Base-by-base conservation (phyloP, 495 filamentous ascomycete genomes). In the Aspergillus kassunensis region DNA sequence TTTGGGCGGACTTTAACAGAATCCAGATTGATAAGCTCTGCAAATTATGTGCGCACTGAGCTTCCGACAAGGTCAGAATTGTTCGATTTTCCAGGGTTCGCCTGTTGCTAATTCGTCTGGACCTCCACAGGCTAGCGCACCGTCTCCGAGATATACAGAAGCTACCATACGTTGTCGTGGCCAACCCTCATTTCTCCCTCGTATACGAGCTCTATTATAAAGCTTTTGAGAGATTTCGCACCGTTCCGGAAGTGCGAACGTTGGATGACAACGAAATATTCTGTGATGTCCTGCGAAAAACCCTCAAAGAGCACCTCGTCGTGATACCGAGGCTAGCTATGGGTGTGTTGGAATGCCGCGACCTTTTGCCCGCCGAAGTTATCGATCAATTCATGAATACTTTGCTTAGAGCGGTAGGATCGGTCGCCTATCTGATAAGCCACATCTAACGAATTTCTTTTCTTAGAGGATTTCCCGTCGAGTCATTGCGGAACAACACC, bases 171-270 rank as follows among this genome's bases (percentile, higher is more conserved):
- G 90, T 95, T 11, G 92, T 97, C 27, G 88, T 97, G 15, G 90
- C 90, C n/a, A 99, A 99, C 62, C 82, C 83, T 10, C 88, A 97
- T 62, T 84, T 99, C 49, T 90, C 86, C 54, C 84, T 92, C 52
- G 95, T 97, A 12, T 97, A 97, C 72, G 91, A 97, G 63, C 76
- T 97, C 6, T 99, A 99, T 73, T 95, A 96, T 71, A 83, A 83
- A 56, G 93, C 93, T 18, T 99, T 99, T 57, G 95, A 99, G 57
- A 84, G 75, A 46, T 84, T 96, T 44, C 87, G 93, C 21, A 83
- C 85, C 43, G 77, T 97, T 18, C 82, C 82, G 20, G 89, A 96
- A 57, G 86, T 97, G 53, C 85, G 84, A 60, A 89, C 80, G 0
- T 67, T 95, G 31, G 89, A 93, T 2, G 93, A 97, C 62, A 99